A percentile compares a stretch with the other conserved stretches of the same genome.
Evolutionary conservation across 2,329 filamentous ascomycete species (phyloP).

Genomic region (Leptographium flavum): DNA sequence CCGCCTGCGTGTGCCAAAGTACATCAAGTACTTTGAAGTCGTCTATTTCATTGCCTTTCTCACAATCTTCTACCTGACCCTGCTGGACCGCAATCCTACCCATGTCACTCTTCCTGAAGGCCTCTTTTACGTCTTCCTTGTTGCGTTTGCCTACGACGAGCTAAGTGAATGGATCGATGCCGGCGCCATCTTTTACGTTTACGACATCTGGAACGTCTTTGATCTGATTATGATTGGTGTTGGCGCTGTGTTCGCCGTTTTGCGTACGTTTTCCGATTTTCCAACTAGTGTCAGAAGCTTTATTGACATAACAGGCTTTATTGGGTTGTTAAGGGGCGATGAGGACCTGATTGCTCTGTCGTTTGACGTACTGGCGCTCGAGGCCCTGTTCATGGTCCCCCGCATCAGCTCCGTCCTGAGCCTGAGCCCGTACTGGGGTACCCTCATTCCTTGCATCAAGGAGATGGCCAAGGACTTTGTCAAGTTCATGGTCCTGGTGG

Average conservation of each 20-base stretch:
- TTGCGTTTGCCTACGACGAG: conserved; percentile 78
- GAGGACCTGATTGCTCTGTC: conserved; percentile 56
- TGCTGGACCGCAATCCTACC: conserved; percentile 56
- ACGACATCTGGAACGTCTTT: conserved; percentile 70
- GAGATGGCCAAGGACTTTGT: conserved; percentile 91
- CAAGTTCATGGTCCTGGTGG: conserved; percentile 62
- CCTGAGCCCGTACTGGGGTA: conserved; percentile 81
- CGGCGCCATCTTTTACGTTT: conserved; percentile 71
- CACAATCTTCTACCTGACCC: conserved; percentile 71
- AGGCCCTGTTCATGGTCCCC: conserved; percentile 81
- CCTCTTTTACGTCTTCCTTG: conserved; percentile 72
- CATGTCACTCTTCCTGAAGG: conserved; percentile 56
- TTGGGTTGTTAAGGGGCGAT: conserved; percentile 50
- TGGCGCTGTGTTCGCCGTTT: conserved; percentile 33
- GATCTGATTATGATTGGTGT: conserved; percentile 60
- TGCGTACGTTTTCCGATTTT: conserved; percentile 39
- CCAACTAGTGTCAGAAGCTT: background rate
- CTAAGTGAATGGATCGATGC: conserved; percentile 75
- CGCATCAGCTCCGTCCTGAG: conserved; percentile 78
- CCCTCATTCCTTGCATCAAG: conserved; percentile 76
- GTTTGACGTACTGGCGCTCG: conserved; percentile 79
- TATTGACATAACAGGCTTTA: conserved; percentile 44
- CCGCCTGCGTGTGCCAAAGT: conserved; percentile 63
- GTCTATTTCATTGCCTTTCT: conserved; percentile 68
- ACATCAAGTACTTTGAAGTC: conserved; percentile 74